Evolutionary conservation across 768 basidiomycete species (phyloP), one percentile per base, ranked within the genome.

Genomic region (Paxillus ammoniavirescens): DNA sequence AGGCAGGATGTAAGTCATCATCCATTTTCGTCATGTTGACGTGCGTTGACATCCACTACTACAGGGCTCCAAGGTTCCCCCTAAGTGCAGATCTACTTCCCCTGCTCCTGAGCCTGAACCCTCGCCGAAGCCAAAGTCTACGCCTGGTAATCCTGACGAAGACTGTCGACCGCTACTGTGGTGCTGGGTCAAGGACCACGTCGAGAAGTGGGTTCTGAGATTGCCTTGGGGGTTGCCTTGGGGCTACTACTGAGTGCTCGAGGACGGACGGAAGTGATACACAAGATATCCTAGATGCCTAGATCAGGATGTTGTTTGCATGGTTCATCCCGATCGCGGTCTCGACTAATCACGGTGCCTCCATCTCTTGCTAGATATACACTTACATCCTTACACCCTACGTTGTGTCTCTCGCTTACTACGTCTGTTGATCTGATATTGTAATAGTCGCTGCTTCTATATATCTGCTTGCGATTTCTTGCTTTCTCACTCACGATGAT

Each of bases 1-100:
- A 80, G 94, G 56, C 78, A 77, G 15, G 82, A 93, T 60, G 89
- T 79, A 63, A 57, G 73, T 61, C 2, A 0, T 13, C 1, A 18
- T 10, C 3, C 12, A 2, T 30, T 28, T 42, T 33, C 1, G 4
- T 9, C 10, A 33, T 2, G 41, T 8, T 23, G 28, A 42, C 21
- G 21, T 37, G 17, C 21, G 13, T 26, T 64, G 10, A 63, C 30
- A 4, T 6, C 2, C 10, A 4, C 1, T 5, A 18, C 17, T 41
- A 47, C 49, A 82, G 72, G 82, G 79, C 41, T 62, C 54, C 66
- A 54, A 62, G 17, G 66, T 76, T 15, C 79, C 21, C 21, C 21
- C 63, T 51, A 67, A 70, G 40, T 82, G 81, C 62, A 63, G 65
- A 42, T 57, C 58, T 6, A 64, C 55, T 52, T 30, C 55, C 9